These are phyloP conservation scores for Fusarium stilboides DNA, from an alignment of 2,329 filamentous ascomycete species.

Conservation along the genomic window DNA sequence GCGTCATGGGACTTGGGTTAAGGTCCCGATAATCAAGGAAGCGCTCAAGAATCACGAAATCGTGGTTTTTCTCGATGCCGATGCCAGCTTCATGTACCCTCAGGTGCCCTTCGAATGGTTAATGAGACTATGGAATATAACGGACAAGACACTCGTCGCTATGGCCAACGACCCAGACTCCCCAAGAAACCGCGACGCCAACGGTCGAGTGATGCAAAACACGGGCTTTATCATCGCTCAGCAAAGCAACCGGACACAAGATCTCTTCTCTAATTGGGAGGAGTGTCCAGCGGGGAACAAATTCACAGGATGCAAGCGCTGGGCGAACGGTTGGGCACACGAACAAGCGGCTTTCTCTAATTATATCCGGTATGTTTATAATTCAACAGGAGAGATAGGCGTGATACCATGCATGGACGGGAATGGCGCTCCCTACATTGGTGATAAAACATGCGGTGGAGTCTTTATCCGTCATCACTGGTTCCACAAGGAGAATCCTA, in stretches of 20 bases:
- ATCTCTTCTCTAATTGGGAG: conserved; percentile 33
- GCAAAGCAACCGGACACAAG: conserved; percentile 43
- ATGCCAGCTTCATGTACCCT: conserved; percentile 60
- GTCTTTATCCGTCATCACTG: conserved; percentile 49
- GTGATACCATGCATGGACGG: conserved; percentile 46
- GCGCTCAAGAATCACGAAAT: conserved; percentile 58
- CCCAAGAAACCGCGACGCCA: conserved; percentile 55
- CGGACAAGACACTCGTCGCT: conserved; percentile 58
- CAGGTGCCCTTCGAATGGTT: conserved; percentile 64
- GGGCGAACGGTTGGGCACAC: conserved; percentile 49
- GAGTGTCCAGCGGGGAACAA: conserved; percentile 16
- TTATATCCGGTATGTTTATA: conserved; percentile 49
- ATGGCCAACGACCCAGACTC: conserved; percentile 61
- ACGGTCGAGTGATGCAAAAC: conserved; percentile 41
- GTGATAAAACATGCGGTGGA: conserved; percentile 44
- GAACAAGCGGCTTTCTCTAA: conserved; percentile 50
- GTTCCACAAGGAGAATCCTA: conserved; percentile 29
- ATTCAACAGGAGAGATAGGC: conserved; percentile 38
- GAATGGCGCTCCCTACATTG: conserved; percentile 45
- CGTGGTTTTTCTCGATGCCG: conserved; percentile 62
- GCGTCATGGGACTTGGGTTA: conserved; percentile 63
- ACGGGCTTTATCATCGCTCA: conserved; percentile 45
- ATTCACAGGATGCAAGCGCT: conserved; percentile 36
- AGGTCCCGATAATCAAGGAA: conserved; percentile 58
- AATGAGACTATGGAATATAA: conserved; percentile 63